These are phyloP conservation scores for Erodium chrysanthum DNA, from an alignment of 441 rosid genomes.

Conservation along the genomic window DNA sequence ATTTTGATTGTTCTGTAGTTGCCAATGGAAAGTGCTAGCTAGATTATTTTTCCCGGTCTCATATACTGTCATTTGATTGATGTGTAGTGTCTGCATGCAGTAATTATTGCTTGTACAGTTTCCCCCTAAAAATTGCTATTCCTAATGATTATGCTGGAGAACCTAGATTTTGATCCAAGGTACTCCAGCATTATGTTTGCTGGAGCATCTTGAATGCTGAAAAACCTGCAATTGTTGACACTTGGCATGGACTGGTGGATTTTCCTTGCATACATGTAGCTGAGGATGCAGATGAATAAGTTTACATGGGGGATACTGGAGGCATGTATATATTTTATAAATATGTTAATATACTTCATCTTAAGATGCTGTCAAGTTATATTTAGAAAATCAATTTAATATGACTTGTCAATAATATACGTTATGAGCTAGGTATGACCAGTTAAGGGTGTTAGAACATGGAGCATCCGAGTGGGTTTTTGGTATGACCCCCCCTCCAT, in stretches of 20 bases:
- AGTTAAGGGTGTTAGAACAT: no score
- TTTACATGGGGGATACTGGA: background rate
- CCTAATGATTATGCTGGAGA: background rate
- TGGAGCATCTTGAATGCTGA: background rate
- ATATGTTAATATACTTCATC: background rate
- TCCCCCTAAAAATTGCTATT: background rate
- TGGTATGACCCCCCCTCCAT: no score
- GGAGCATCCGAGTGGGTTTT: background rate
- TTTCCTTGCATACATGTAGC: background rate
- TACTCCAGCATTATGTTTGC: conserved; percentile 1
- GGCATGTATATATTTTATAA: background rate
- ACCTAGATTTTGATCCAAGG: background rate
- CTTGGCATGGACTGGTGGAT: background rate
- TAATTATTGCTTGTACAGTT: background rate
- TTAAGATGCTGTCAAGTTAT: background rate
- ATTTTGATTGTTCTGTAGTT: background rate
- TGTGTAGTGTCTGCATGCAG: background rate
- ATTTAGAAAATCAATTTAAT: background rate
- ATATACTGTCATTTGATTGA: background rate
- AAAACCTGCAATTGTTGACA: background rate
- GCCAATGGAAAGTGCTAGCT: background rate
- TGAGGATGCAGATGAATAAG: background rate
- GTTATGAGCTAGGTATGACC: background rate
- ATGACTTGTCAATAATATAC: background rate
- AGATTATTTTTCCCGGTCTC: background rate